Evolutionary conservation across 306 rosid species (phyloP), one percentile per base, ranked within the genome.

Genomic region (Spatholobus suberectus): DNA sequence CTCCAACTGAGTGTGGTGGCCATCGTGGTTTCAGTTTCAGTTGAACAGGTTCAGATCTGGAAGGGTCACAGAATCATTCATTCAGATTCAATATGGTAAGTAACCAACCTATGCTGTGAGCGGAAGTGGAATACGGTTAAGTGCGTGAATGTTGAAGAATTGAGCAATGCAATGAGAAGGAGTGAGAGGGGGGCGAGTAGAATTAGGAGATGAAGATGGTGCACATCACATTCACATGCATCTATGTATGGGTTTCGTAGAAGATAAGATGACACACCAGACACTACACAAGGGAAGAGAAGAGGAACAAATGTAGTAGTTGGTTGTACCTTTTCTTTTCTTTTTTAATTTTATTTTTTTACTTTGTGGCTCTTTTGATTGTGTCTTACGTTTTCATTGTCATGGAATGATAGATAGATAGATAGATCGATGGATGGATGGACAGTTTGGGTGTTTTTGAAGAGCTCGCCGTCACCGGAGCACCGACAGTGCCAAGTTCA

Each of bases 1-100:
- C 98, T 89, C 98, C 99, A 93, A 87, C 92, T 78, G 26, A 89
- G 70, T 49, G 98, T 77, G 13, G 98, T 84, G 65, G 99, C 95
- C 99, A 96, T 92, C 82, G 13, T 32, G 43, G 23, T 76, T 63
- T 29, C 52, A 29, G 49, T 38, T 37, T 13, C 0, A 63, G 20
- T 81, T 75, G 81, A 87, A 84, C 51, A 82, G 65, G 15, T 87
- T 82, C 94, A 85, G 97, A 96, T 96, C 98, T 87, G 70, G 24
- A 63, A 84, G 85, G 84, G 74, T 51, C 81, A 83, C 62, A 61
- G 74, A 85, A 78, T 80, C 61, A 81, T 17, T 17, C 44, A 17
- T 82, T 86, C 73, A 87, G 80, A 84, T 78, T 78, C 89, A 82
- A 44, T 2, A 10, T 11, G 21, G 18, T 3, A 61, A 61, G 35